A percentile compares a stretch with the other conserved stretches of the same genome.
Conservation (phyloP, 2,329 filamentous ascomycete species). For the Microdochium trichocladiopsis region DNA sequence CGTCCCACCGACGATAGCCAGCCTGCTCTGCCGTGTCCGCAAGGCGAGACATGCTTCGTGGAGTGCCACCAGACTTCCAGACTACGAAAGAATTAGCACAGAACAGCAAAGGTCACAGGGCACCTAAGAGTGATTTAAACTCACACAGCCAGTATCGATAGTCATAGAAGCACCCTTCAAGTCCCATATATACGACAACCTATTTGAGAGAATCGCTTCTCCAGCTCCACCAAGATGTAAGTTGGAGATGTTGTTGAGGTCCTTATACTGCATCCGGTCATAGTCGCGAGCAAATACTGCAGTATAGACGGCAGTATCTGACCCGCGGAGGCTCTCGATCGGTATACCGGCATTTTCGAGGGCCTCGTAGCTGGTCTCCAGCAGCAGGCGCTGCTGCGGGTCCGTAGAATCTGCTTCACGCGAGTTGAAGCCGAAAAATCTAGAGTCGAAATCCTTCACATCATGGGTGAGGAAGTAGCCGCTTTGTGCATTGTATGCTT, state of each 20-base stretch:
- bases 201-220: conserved; percentile 14
- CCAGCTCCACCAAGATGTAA: conserved; percentile 14
- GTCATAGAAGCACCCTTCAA: background rate
- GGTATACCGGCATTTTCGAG: conserved; percentile 3
- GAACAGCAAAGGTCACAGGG: background rate
- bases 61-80: background rate
- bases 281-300: conserved; percentile 16
- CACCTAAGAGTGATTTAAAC: background rate
- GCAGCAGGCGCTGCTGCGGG: background rate
- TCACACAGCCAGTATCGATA: background rate
- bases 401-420: background rate
- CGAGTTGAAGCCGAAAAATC: background rate
- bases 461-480: background rate
- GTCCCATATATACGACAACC: conserved; percentile 3
- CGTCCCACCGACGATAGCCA: background rate
- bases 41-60: background rate
- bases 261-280: conserved; percentile 2
- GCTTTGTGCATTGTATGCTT: background rate
- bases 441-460: background rate
- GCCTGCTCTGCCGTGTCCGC: background rate
- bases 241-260: conserved; percentile 8
- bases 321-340: conserved; percentile 4
- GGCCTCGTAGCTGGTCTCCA: background rate
- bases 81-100: background rate
- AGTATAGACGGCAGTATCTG: conserved; percentile 10